Evolutionary conservation across 2,329 filamentous ascomycete genomes (phyloP).

Genomic region (Triangularia setosa): DNA sequence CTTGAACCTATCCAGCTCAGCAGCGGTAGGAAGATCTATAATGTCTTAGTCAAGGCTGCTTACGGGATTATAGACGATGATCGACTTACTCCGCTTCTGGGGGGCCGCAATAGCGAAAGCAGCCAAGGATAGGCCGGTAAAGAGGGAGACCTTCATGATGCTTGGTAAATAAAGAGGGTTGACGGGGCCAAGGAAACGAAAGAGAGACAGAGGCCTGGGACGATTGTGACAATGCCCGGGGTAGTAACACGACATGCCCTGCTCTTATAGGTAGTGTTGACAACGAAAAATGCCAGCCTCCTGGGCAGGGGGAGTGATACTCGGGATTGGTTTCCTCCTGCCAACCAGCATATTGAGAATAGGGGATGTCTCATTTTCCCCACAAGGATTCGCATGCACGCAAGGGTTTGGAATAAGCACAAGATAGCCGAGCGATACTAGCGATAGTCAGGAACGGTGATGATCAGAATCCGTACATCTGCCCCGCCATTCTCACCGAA

Average conservation of each 20-base stretch:
- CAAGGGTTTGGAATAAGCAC: not conserved
- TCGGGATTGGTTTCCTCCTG: not conserved
- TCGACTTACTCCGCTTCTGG: slow-evolving; percentile 12
- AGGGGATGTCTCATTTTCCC: not conserved
- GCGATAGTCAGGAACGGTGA: not conserved
- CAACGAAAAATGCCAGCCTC: not conserved
- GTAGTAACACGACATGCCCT: not conserved
- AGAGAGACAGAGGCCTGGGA: not conserved
- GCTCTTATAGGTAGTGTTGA: not conserved
- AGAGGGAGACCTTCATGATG: slow-evolving; percentile 20
- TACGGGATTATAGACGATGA: not conserved
- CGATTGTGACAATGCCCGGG: not conserved
- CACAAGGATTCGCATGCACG: not conserved
- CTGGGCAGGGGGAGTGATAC: not conserved
- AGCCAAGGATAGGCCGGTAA: slow-evolving; percentile 17
- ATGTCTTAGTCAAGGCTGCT: not conserved
- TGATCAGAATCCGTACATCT: not conserved
- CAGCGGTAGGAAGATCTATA: slow-evolving; percentile 12
- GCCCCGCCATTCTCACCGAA: not conserved
- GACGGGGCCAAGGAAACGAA: not conserved
- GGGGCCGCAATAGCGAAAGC: slow-evolving; percentile 20
- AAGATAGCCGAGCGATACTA: not conserved
- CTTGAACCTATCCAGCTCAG: slow-evolving; percentile 38
- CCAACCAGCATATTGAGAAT: not conserved
- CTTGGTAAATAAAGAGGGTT: not conserved